Conservation (phyloP, 2,329 filamentous ascomycete species). For the Ampelomyces quisqualis region DNA sequence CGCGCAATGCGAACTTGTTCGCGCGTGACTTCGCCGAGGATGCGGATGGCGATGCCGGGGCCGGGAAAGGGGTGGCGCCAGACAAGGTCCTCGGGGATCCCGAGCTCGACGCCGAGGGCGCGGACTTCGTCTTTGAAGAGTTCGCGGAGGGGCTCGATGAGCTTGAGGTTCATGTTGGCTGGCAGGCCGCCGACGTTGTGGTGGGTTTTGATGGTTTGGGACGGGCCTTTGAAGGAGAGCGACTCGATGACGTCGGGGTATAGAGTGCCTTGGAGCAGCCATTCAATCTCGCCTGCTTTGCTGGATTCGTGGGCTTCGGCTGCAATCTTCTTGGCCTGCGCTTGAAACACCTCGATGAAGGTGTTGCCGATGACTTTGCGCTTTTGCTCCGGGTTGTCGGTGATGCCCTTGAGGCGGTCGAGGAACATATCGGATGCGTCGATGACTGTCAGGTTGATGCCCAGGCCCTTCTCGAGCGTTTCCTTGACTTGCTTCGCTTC, state of each 20-base stretch:
- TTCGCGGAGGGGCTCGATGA: constrained; percentile 76
- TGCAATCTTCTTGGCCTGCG: constrained; percentile 74
- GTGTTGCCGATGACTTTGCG: constrained; percentile 84
- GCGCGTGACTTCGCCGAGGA: constrained; percentile 80
- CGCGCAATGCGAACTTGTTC: constrained; percentile 77
- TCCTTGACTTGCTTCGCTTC: constrained; percentile 81
- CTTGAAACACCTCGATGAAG: constrained; percentile 81
- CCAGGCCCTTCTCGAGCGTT: constrained; percentile 74
- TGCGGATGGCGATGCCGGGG: constrained; percentile 72
- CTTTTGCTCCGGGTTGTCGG: constrained; percentile 77
- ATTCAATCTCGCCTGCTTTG: constrained; percentile 75
- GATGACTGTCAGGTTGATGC: constrained; percentile 86
- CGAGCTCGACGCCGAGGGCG: constrained; percentile 66
- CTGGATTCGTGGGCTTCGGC: constrained; percentile 66
- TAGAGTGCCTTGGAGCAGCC: constrained; percentile 83
- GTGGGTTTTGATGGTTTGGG: constrained; percentile 71
- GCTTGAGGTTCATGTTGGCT: constrained; percentile 62
- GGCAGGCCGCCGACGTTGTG: constrained; percentile 72
- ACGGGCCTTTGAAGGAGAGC: constrained; percentile 72
- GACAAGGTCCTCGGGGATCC: constrained; percentile 72
- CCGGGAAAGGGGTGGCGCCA: constrained; percentile 79
- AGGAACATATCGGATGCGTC: constrained; percentile 79
- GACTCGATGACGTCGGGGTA: constrained; percentile 74
- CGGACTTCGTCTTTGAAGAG: constrained; percentile 85
- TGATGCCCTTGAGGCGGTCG: constrained; percentile 70